Conservation (phyloP, 805 yeast genomes). For the Wickerhamiella sergipiensis region DNA sequence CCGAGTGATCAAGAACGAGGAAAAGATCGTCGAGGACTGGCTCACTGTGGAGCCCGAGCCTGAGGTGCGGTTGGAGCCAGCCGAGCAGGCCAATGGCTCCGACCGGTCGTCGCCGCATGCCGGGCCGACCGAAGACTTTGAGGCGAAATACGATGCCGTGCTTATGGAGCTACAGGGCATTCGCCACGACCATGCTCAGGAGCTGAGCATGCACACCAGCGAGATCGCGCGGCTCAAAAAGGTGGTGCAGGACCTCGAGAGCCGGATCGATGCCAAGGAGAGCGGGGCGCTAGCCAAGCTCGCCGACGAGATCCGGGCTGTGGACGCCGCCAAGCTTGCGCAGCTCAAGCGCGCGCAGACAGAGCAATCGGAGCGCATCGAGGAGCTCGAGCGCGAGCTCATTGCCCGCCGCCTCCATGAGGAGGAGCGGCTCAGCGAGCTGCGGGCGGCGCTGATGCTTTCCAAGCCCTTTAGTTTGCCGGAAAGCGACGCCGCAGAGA, state of each 20-base stretch:
- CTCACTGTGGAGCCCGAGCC: neutral
- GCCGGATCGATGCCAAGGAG: neutral
- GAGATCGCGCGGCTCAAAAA: slow-evolving; percentile 10
- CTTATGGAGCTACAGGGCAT: neutral
- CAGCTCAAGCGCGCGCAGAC: slow-evolving; percentile 19
- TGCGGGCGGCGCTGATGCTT: slow-evolving; percentile 14
- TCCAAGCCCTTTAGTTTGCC: slow-evolving; percentile 8
- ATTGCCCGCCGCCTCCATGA: slow-evolving; percentile 19
- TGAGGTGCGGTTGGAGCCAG: no score
- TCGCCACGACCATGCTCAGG: neutral
- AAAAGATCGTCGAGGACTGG: neutral
- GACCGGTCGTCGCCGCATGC: neutral
- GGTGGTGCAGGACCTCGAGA: slow-evolving; percentile 3
- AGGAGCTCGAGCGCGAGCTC: slow-evolving; percentile 18
- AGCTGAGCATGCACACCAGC: neutral
- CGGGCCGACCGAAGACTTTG: neutral
- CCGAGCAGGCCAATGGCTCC: neutral
- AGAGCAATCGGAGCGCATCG: slow-evolving; percentile 18
- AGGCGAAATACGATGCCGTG: neutral
- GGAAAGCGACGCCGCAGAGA: neutral
- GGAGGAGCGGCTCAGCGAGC: slow-evolving; percentile 19
- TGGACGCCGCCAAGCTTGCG: slow-evolving; percentile 10
- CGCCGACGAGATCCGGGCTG: slow-evolving; percentile 10
- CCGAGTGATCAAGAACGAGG: slow-evolving; percentile 17
- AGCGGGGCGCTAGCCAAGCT: neutral